These are phyloP conservation scores for Boletus bicolor DNA, from an alignment of 768 basidiomycete species.

Conservation along the genomic window DNA sequence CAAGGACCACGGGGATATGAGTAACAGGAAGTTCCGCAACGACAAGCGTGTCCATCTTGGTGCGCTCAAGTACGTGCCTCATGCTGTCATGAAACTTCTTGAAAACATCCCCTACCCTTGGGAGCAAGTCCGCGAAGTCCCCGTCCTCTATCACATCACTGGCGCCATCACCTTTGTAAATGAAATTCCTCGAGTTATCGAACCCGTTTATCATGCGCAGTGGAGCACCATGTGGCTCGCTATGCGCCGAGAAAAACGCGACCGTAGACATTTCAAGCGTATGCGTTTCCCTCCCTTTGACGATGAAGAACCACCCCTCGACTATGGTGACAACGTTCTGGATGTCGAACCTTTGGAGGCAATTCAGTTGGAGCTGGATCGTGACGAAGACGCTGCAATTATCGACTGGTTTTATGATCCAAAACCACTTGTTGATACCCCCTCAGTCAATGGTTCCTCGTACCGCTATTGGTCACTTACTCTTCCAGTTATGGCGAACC, in stretches of 20 bases:
- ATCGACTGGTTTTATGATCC: slow-evolving; percentile 99
- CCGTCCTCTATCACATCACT: slow-evolving; percentile 97
- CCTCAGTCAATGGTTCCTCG: slow-evolving; percentile 87
- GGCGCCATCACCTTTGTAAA: slow-evolving; percentile 99
- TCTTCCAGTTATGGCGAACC: slow-evolving; percentile 93
- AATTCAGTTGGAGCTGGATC: slow-evolving; percentile 93
- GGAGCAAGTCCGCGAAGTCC: slow-evolving; percentile 99
- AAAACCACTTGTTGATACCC: slow-evolving; percentile 87
- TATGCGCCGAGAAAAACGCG: slow-evolving; percentile 97
- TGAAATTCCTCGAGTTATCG: slow-evolving; percentile 94
- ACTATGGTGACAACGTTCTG: slow-evolving; percentile 98
- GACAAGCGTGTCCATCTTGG: slow-evolving; percentile 99
- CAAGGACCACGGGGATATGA: slow-evolving; percentile 99
- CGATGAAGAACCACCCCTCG: slow-evolving; percentile 97
- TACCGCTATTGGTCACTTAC: slow-evolving; percentile 93
- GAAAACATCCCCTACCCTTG: slow-evolving; percentile 98
- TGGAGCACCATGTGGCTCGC: slow-evolving; percentile 99
- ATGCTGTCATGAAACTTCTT: slow-evolving; percentile 98
- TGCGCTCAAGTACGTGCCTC: slow-evolving; percentile 96
- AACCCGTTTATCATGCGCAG: slow-evolving; percentile 97
- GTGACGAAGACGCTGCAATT: slow-evolving; percentile 88
- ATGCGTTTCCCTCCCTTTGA: slow-evolving; percentile 99
- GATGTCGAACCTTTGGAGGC: slow-evolving; percentile 98
- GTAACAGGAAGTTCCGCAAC: slow-evolving; percentile 97
- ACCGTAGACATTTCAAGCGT: slow-evolving; percentile 98